A percentile compares a stretch with the other conserved stretches of the same genome.
phyloP scores from a whole-genome alignment of 116 monocot species.

The Phalaenopsis hybrid region DNA sequence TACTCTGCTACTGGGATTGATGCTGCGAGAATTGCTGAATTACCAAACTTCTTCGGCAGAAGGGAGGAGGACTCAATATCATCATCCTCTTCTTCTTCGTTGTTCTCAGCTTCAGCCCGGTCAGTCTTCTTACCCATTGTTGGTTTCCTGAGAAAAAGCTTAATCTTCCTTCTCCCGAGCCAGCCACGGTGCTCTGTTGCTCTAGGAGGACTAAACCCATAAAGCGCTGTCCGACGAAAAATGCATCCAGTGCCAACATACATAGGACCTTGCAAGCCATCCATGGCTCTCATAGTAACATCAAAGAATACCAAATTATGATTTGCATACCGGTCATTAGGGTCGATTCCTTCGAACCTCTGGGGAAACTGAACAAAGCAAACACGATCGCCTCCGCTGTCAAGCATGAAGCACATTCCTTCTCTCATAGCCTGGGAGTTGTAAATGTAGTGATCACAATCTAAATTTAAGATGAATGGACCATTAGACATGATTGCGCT shows the following conservation, averaged over 20 bases:
- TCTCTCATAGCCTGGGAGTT: constrained; percentile 77
- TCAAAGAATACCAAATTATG: constrained; percentile 98
- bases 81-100: constrained; percentile 23
- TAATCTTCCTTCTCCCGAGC: constrained; percentile 71
- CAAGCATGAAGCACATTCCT: constrained; percentile 98
- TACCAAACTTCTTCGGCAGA: constrained; percentile 76
- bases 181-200: constrained; percentile 82
- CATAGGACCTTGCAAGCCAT: constrained; percentile 94
- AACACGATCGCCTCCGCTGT: constrained; percentile 82
- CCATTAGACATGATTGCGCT: constrained; percentile 97
- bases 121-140: constrained; percentile 79
- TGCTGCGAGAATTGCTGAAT: constrained; percentile 43
- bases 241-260: constrained; percentile 97
- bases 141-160: constrained; percentile 39
- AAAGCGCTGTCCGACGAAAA: constrained; percentile 81
- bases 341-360: constrained; percentile 92
- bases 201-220: constrained; percentile 76
- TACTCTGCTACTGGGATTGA: constrained; percentile 90
- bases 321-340: constrained; percentile 85
- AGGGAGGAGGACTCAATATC: constrained; percentile 30
- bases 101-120: constrained; percentile 13
- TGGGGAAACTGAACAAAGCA: constrained; percentile 96
- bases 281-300: constrained; percentile 91
- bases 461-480: constrained; percentile 88
- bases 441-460: constrained; percentile 95